phyloP scores from a whole-genome alignment of 768 basidiomycete species.

The Xerocomellus chrysenteron region DNA sequence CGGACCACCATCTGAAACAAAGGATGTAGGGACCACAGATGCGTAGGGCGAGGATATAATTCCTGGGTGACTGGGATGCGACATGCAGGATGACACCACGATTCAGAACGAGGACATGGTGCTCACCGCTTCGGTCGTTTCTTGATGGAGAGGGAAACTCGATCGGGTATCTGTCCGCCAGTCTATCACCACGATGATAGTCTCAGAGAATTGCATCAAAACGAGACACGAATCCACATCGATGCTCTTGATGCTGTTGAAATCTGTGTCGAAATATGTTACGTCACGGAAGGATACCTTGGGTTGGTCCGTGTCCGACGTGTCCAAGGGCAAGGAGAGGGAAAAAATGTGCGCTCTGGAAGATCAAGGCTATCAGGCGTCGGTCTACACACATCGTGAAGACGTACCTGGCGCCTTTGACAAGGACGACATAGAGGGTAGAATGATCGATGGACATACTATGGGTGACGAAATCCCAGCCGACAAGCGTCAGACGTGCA shows the following conservation, averaged over 20 bases:
- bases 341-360: constrained; percentile 11
- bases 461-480: constrained; percentile 2
- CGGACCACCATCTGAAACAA: constrained; percentile 45
- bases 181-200: constrained; percentile 36
- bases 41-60: constrained; percentile 38
- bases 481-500: constrained; percentile 2
- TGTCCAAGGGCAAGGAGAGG: background rate
- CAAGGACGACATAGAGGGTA: constrained; percentile 12
- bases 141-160: constrained; percentile 19
- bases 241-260: constrained; percentile 29
- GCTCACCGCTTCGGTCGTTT: constrained; percentile 32
- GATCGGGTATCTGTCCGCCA: constrained; percentile 31
- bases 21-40: constrained; percentile 51
- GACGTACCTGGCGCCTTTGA: constrained; percentile 8
- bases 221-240: constrained; percentile 31
- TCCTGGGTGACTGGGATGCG: constrained; percentile 24
- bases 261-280: constrained; percentile 4
- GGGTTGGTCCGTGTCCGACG: background rate
- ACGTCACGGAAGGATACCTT: background rate
- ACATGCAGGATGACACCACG: background rate
- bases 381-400: background rate
- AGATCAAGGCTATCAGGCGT: background rate
- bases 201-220: constrained; percentile 28
- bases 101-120: background rate
- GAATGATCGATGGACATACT: constrained; percentile 10